Evolutionary conservation across 2,329 filamentous ascomycete species (phyloP), one percentile per base, ranked within the genome.

Genomic region (Alternaria rosae): DNA sequence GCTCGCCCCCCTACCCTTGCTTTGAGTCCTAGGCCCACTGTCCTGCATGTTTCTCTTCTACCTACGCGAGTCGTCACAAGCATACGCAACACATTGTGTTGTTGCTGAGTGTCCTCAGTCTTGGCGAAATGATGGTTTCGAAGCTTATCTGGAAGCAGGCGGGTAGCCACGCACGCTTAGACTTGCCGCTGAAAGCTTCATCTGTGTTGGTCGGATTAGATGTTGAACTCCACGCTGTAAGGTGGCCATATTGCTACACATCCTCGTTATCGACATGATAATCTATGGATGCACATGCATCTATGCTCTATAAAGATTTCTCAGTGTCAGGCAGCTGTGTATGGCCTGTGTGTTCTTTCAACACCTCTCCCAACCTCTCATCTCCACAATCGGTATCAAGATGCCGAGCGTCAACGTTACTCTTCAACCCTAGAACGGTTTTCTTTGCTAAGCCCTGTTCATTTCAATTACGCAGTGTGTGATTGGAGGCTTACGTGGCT

Each of bases 61-160:
- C 28, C 20, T 50, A 28, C 35, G 23, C 28, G 47, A 50, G 61
- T 61, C 61, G 57, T 64, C 61, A 64, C 57, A 61, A 64, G 61
- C 57, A 64, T 61, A 61, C 57, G 61, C 61, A 64, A 64, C 53
- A 47, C 61, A 23, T 21, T 13, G 23, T 54, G 20, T 11, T 42
- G 23, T 54, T 54, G 20, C 51, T 42, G 54, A 64, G 48, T 21
- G n/a, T 21, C 2, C 1, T 58, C 52, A 30, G 57, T 48, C 57
- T 64, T 64, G 57, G 61, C 57, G 17, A 12, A 10, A 52, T 32
- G 30, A 32, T 32, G 15, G 25, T 44, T 5, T 41, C 5, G 50
- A 41, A 30, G 25, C 26, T 44, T 44, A 20, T 23, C 42, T 44
- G 2, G 21, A 44, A 44, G 13, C 13, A 44, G 12, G 6, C 20